Evolutionary conservation across 129 eudicot species (phyloP), one percentile per base, ranked within the genome.

Genomic region (Artemisia annua): DNA sequence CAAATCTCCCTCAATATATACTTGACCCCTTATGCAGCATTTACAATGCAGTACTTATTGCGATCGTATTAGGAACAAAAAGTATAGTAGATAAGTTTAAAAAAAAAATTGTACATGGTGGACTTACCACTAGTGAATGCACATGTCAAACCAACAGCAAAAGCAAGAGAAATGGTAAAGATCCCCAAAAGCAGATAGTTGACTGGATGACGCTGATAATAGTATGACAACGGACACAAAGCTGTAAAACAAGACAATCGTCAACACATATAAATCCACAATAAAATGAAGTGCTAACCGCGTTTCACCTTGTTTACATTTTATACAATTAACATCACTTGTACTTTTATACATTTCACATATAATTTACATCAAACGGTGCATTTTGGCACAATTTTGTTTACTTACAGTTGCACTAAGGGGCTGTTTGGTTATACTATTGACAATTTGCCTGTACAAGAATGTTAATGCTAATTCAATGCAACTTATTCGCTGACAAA

Each of bases 101-200:
- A 14, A 69, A 12, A n/a, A 1, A 49, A 69, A 61, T 15, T 48
- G 43, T 77, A 49, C 46, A 77, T 44, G 54, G 8, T n/a, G n/a
- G n/a, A 63, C 96, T 83, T 75, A 89, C 96, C 98, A 43, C 83
- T 85, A 26, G 98, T 89, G 72, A 79, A 92, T 8, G 95, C 89
- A 74, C 98, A 92, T 48, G 92, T 87, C 83, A 92, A 74, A 3
- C 98, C 98, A 64, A 89, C 62, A 2, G 92, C 83, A 73, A 79
- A 85, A 1, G 95, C 88, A 65, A 92, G 80, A 12, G 96, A 18
- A 15, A 84, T 53, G 7, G 98, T 92, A 73, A 92, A 92, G 24
- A 89, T 56, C 48, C 78, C 91, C 59, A 92, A 91, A 3, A 89
- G 89, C 26, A 89, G 1, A 73, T 79, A 89, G 57, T 92, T 92